Base-by-base conservation (phyloP, 2,329 filamentous ascomycete species). In the Fusarium sp. region DNA sequence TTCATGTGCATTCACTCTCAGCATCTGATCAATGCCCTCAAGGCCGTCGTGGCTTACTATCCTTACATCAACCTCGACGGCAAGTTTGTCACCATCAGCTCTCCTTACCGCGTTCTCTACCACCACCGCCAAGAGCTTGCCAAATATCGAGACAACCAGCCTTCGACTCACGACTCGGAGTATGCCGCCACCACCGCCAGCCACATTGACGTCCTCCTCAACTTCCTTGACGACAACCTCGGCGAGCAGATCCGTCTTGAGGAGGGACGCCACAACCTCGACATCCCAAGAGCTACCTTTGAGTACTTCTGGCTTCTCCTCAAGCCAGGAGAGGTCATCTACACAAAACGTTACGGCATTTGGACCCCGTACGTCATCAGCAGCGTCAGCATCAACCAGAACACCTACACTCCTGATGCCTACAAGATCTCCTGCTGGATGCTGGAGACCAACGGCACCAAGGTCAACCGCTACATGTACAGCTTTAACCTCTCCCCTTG, bases 1-100 rank as follows among this genome's bases (percentile, higher is more conserved):
- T 74, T 79, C 63, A 87, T 88, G 85, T 59, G 82, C 4, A 85
- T 88, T 52, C 81, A 86, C 71, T 88, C 86, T 2, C 68, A 78
- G 34, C 79, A 87, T 66, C 82, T 90, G 34, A 83, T 85, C 72
- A 84, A 87, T 56, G 87, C 87, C 1, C 81, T 89, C 6, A 81
- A 80, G 32, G 86, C 87, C 14, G 83, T 88, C 6, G 82, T 89
- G 8, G 81, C 79, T 27, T 88, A 88, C 72, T 88, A 88, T 71
- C 86, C 86, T 5, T 80, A 82, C 43, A 80, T 83, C 66, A 80
- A 79, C 48, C 81, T 86, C 58, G 76, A 81, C 1, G 83, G 77
- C 45, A 81, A 83, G 8, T 77, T 66, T n/a, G 79, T 86, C 64
- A 77, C 74, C 30, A 81, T 89, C 70, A 80, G 81, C 20, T 83